Evolutionary conservation across 2,329 filamentous ascomycete genomes (phyloP).

Genomic region (Fusarium sp.): DNA sequence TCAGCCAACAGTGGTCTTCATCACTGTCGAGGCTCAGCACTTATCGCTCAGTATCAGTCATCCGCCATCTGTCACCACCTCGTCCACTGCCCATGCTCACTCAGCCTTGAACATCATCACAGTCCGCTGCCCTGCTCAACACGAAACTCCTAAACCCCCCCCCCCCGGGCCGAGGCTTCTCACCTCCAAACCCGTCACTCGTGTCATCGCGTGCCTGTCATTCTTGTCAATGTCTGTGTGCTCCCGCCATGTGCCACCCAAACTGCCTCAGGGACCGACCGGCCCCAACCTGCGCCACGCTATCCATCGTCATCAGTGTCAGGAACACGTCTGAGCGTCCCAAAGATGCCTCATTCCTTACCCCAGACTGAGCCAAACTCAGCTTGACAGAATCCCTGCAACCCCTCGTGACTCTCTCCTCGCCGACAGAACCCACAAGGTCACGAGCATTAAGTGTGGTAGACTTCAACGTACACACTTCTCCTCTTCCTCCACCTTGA

Average conservation of each 20-base stretch:
- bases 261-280: neutral
- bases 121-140: neutral
- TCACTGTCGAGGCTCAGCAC: neutral
- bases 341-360: constrained; percentile 15
- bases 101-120: neutral
- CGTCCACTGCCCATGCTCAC: neutral
- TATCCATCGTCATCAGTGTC: neutral
- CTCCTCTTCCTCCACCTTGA: neutral
- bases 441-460: neutral
- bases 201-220: neutral
- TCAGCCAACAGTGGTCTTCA: neutral
- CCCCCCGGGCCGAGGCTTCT: neutral
- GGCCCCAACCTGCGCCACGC: neutral
- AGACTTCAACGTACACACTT: neutral
- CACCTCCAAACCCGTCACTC: neutral
- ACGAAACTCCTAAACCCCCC: neutral
- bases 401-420: neutral
- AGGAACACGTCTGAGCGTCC: constrained; percentile 10
- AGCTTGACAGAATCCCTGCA: constrained; percentile 6
- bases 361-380: neutral
- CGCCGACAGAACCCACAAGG: neutral
- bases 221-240: neutral
- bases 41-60: neutral
- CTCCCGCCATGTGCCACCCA: neutral
- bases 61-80: neutral